phyloP scores from a whole-genome alignment of 1,284 basidiomycete species.

The Papiliotrema fonsecae region DNA sequence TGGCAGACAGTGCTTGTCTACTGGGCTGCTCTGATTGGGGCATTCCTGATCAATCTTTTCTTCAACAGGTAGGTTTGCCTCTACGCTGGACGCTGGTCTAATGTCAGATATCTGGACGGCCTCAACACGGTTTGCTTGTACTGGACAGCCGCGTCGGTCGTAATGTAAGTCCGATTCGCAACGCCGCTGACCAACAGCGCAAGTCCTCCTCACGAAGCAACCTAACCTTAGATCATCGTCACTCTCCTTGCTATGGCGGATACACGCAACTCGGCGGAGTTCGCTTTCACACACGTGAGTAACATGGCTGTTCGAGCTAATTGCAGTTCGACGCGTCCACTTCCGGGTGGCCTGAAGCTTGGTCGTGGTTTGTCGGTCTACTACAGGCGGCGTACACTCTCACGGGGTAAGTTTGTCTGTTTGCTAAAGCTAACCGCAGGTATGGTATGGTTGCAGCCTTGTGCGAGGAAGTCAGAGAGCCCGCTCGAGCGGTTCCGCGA shows the following conservation, averaged over 20 bases:
- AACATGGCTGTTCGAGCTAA: neutral
- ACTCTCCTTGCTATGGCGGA: slow-evolving; percentile 48
- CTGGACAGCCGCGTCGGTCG: slow-evolving; percentile 48
- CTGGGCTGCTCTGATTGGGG: slow-evolving; percentile 47
- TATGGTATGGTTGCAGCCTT: slow-evolving; percentile 49
- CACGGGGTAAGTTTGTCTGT: slow-evolving; percentile 22
- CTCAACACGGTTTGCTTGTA: slow-evolving; percentile 48
- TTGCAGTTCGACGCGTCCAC: slow-evolving; percentile 44
- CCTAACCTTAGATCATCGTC: slow-evolving; percentile 41
- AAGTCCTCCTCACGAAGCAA: neutral
- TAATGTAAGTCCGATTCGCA: slow-evolving; percentile 35
- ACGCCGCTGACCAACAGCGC: slow-evolving; percentile 8
- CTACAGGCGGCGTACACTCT: slow-evolving; percentile 46
- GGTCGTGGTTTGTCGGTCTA: slow-evolving; percentile 50
- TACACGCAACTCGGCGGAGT: slow-evolving; percentile 45
- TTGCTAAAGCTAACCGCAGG: slow-evolving; percentile 17
- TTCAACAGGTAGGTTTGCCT: slow-evolving; percentile 33
- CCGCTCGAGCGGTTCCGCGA: slow-evolving; percentile 44
- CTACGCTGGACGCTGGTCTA: slow-evolving; percentile 2
- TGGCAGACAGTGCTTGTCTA: slow-evolving; percentile 50
- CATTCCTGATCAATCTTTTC: slow-evolving; percentile 46
- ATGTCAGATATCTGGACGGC: slow-evolving; percentile 36
- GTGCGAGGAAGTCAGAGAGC: slow-evolving; percentile 48
- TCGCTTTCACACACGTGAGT: slow-evolving; percentile 42
- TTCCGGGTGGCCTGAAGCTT: slow-evolving; percentile 41